Evolutionary conservation across 2,329 filamentous ascomycete species (phyloP), one percentile per base, ranked within the genome.

Genomic region (Phaeosphaeriaceae sp.): DNA sequence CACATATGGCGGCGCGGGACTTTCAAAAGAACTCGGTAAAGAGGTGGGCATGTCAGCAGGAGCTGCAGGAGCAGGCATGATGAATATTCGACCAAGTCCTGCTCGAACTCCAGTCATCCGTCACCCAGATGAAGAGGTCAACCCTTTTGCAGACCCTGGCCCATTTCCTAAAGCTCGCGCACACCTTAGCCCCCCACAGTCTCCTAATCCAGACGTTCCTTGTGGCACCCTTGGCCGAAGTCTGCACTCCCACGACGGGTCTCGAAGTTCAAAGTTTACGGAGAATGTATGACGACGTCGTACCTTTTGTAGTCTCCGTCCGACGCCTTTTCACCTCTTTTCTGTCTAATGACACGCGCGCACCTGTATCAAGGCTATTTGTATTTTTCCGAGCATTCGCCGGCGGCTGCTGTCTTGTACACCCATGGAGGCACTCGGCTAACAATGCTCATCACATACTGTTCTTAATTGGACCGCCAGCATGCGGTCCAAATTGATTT

Each of bases 71-170:
- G 56, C 61, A 16, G 64, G 60, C 26, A 58, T 47, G 1, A 65
- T 64, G 60, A 66, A 58, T 40, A 49, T 66, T 15, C 56, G 61
- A 11, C 80, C 83, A n/a, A 83, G 86, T n/a, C 87, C 87, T 13
- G 84, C 82, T 15, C 81, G 85, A 45, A 85, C 83, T 3, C 83
- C 86, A 1, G 74, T 87, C 13, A 81, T 82, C 48, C 80, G 83
- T 50, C 76, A 80, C 41, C 61, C 69, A 1, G 66, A 67, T 18
- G 67, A 70, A 6, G 59, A 52, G 32, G 32, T 21, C 11, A 48
- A 48, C 21, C 45, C 45, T 15, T 48, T 48, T 13, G 45, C 45
- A 33, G 45, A 48, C 16, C 45, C 45, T 7, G 60, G 65, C 18
- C 57, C 63, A 9, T 66, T 63, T 44, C 58, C 63, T 41, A 48